A percentile compares a stretch with the other conserved stretches of the same genome.
phyloP scores from a whole-genome alignment of 129 eudicot genomes.

The Dittrichia graveolens region DNA sequence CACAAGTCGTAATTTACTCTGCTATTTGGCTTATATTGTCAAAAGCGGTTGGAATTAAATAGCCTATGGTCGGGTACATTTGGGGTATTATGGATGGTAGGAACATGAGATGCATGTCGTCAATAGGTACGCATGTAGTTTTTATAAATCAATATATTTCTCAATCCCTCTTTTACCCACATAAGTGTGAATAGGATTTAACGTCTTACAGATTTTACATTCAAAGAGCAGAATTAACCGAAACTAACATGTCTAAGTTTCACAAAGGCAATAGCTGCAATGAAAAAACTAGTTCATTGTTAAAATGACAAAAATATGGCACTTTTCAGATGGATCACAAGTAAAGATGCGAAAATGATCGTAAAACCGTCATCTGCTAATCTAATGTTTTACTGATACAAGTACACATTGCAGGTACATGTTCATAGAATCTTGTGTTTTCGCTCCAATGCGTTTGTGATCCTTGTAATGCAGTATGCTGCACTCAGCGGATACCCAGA shows the following conservation, averaged over 20 bases:
- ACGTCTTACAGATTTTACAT: not conserved
- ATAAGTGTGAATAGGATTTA: not conserved
- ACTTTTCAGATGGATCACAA: not conserved
- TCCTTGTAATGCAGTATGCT: slow-evolving; percentile 78
- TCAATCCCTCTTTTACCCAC: not conserved
- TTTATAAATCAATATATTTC: not conserved
- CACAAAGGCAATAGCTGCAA: not conserved
- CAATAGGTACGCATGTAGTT: not conserved
- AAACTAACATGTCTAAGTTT: not conserved
- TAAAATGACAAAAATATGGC: not conserved
- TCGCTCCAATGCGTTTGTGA: slow-evolving; percentile 64
- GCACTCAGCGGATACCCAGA: slow-evolving; percentile 92
- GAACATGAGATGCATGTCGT: too few species aligned
- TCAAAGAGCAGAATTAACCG: not conserved
- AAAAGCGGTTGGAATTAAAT: too few species aligned
- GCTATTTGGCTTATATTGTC: too few species aligned
- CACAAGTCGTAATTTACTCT: too few species aligned
- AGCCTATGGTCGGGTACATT: too few species aligned
- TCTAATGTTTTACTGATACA: slow-evolving; percentile 14
- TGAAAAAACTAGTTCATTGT: not conserved
- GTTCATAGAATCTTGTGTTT: slow-evolving; percentile 69
- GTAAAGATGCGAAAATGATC: not conserved
- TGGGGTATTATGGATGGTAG: too few species aligned
- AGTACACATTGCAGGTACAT: not conserved
- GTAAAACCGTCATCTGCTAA: not conserved